Evolutionary conservation across 805 yeast species (phyloP), one percentile per base, ranked within the genome.

Genomic region (Candida gorgasii): DNA sequence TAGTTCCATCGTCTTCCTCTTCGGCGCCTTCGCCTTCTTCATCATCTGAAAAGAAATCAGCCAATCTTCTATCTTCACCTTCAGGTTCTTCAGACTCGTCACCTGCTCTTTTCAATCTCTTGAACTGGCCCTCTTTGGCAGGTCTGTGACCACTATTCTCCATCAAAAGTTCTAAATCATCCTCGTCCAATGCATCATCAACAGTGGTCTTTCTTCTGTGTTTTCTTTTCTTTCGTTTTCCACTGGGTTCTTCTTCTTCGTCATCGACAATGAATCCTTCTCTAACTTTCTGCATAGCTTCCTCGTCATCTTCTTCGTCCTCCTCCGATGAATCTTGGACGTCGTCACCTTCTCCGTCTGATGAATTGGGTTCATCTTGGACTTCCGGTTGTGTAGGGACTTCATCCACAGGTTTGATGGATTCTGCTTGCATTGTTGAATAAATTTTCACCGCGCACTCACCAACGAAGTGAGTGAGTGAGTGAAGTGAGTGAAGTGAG

Each of bases 221-320:
- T 61, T 64, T 52, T 28, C 49, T 46, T 42, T 61, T 59, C 50
- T 67, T 66, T 54, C 59, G 58, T 47, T 61, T 52, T 2, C 27
- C 22, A 41, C 57, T 42, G 14, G 52, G 60, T n/a, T 68, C 82
- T 17, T 74, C 82, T 15, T 82, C 95, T 45, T 86, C 96, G 53
- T 88, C 96, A 54, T 89, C 97, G 8, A 88, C 97, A 55, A 92
- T 90, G 63, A 92, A 89, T 0, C 97, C 97, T 48, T 89, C 96
- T 36, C 92, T 79, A 31, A 90, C 84, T 53, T 78, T 79, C 50
- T 84, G 77, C 36, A 86, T 80, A 56, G 90, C 97, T 51, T 90
- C 97, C 56, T 86, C 97, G 57, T 89, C 95, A 31, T 69, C 69
- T 22, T 88, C 90, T 27, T 87, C 95, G 30, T 89, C 97, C 47